Conservation (phyloP, 139 green algal species). For the Chlamydomonas sp. region DNA sequence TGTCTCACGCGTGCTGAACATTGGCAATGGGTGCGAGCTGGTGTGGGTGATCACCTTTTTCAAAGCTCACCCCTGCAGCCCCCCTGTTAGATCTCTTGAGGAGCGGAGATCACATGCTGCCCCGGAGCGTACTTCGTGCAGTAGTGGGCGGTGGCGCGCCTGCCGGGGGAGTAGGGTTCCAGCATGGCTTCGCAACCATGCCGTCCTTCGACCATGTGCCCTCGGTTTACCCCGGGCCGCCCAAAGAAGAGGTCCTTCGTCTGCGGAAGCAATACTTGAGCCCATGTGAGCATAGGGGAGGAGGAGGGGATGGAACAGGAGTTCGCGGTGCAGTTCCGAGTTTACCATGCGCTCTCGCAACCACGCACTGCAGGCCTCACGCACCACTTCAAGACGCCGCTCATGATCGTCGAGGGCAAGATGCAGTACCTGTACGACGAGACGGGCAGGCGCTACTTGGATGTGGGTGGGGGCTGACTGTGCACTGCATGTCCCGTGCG, state of each 20-base stretch:
- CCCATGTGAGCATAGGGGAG: conserved; percentile 49
- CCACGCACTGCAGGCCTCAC: conserved; percentile 52
- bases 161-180: no score
- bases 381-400: conserved; percentile 76
- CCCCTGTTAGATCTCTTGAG: no score
- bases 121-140: no score
- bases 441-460: conserved; percentile 78
- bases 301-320: background rate
- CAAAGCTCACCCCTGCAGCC: no score
- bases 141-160: no score
- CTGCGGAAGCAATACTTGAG: conserved; percentile 74
- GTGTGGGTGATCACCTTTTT: no score
- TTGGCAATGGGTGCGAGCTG: no score
- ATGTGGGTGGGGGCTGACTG: conserved; percentile 47
- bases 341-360: background rate
- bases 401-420: conserved; percentile 92
- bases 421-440: conserved; percentile 98
- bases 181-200: no score
- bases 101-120: no score
- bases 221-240: conserved; percentile 69
- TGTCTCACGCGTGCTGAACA: no score
- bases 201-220: conserved; percentile 53
- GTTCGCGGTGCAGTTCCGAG: background rate
- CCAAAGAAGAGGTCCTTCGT: conserved; percentile 68
- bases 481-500: no score